Percentiles rank a stretch among this genome's conserved stretches.
phyloP scores from a whole-genome alignment of 23 red algal genomes.

The Gracilaria domingensis region DNA sequence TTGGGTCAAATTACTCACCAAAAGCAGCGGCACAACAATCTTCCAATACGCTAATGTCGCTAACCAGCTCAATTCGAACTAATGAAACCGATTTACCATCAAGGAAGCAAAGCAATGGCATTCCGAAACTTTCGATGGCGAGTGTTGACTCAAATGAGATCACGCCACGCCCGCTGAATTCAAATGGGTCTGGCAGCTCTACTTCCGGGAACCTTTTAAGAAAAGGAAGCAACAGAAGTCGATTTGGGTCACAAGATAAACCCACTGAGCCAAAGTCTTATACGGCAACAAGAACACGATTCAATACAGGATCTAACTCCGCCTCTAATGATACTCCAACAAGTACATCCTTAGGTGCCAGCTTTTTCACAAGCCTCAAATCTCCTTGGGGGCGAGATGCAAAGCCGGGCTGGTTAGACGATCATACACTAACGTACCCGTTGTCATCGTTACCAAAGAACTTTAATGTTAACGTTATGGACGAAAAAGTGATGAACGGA shows the following conservation, averaged over 20 bases:
- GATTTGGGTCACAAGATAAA: neutral
- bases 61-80: slow-evolving; percentile 31
- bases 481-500: slow-evolving; percentile 65
- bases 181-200: neutral
- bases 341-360: slow-evolving; percentile 12
- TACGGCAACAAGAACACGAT: slow-evolving; percentile 1
- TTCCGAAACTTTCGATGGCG: neutral
- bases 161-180: neutral
- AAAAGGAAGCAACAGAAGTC: neutral
- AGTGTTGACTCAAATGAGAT: neutral
- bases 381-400: slow-evolving; percentile 79
- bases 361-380: slow-evolving; percentile 49
- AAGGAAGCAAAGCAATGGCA: neutral
- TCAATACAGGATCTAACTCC: neutral
- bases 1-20: neutral
- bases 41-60: neutral
- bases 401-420: slow-evolving; percentile 79
- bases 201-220: neutral
- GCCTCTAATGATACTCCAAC: neutral
- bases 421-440: slow-evolving; percentile 46
- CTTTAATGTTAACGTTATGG: slow-evolving; percentile 76
- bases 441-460: slow-evolving; percentile 70
- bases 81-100: slow-evolving; percentile 13
- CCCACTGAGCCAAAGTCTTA: slow-evolving; percentile 3
- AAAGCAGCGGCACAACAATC: neutral